phyloP scores from a whole-genome alignment of 2,329 filamentous ascomycete species.

The Pseudogymnoascus destructans region DNA sequence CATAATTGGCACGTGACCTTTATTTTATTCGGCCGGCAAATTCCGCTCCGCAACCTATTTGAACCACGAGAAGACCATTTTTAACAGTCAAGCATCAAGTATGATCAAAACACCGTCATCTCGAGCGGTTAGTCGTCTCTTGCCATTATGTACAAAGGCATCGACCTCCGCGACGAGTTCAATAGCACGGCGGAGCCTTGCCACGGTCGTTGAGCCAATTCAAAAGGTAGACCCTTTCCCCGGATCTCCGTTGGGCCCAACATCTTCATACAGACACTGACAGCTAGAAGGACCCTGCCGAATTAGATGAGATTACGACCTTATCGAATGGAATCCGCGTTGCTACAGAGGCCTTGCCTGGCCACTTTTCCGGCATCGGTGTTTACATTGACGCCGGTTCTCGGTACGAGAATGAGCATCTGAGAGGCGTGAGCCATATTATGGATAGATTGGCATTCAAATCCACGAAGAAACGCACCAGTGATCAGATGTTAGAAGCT shows the following conservation, averaged over 20 bases:
- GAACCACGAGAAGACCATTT: not conserved
- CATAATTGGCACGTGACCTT: not conserved
- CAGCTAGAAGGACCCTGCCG: conserved; percentile 56
- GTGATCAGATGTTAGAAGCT: conserved; percentile 76
- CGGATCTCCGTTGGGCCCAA: conserved; percentile 4
- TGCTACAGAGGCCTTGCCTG: conserved; percentile 85
- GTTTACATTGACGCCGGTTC: conserved; percentile 95
- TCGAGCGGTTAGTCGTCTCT: conserved; percentile 17
- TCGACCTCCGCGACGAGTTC: conserved; percentile 18
- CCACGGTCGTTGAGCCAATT: conserved; percentile 24
- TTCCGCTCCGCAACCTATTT: not conserved
- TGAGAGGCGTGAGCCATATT: conserved; percentile 89
- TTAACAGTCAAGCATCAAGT: conserved; percentile 12
- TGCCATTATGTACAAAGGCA: conserved; percentile 14
- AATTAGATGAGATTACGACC: conserved; percentile 77
- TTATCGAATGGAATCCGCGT: conserved; percentile 88
- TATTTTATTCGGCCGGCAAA: not conserved
- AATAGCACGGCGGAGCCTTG: conserved; percentile 20
- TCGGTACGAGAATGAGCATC: conserved; percentile 72
- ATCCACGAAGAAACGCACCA: conserved; percentile 56
- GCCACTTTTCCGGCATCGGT: conserved; percentile 87
- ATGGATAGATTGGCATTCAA: conserved; percentile 95
- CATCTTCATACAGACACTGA: not conserved
- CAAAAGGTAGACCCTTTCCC: conserved; percentile 22
- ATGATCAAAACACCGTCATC: conserved; percentile 24